phyloP scores from a whole-genome alignment of 2,329 filamentous ascomycete genomes.

The Penicillium sp. region DNA sequence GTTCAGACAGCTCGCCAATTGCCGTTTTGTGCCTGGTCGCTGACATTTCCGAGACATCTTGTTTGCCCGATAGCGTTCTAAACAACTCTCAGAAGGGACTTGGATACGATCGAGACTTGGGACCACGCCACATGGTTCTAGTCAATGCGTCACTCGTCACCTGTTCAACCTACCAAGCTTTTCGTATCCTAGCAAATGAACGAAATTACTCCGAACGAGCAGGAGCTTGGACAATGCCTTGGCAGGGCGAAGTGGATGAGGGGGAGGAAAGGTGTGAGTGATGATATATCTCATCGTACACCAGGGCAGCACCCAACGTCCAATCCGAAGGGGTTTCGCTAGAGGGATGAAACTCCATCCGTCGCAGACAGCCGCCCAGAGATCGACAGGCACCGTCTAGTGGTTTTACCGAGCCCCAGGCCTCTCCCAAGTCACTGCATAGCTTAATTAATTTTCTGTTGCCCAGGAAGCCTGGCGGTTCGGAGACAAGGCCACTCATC shows the following conservation, averaged over 20 bases:
- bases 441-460: conserved; percentile 21
- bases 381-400: conserved; percentile 23
- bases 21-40: neutral
- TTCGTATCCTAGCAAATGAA: conserved; percentile 1
- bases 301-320: conserved; percentile 13
- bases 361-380: conserved; percentile 33
- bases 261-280: neutral
- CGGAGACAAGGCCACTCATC: conserved; percentile 28
- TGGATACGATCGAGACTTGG: neutral
- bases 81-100: neutral
- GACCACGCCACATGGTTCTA: conserved; percentile 1
- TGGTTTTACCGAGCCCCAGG: conserved; percentile 15
- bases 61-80: neutral
- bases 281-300: conserved; percentile 10
- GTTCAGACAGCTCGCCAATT: neutral
- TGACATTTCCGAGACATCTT: conserved; percentile 1
- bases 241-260: conserved; percentile 20
- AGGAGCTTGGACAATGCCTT: conserved; percentile 11
- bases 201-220: conserved; percentile 10
- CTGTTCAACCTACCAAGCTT: conserved; percentile 10
- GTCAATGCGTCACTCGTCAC: neutral
- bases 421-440: conserved; percentile 4
- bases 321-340: conserved; percentile 2
- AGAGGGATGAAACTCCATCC: conserved; percentile 31
- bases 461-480: conserved; percentile 15